phyloP scores from a whole-genome alignment of 108 stramenopile genomes.

The Epithemia pelagica region DNA sequence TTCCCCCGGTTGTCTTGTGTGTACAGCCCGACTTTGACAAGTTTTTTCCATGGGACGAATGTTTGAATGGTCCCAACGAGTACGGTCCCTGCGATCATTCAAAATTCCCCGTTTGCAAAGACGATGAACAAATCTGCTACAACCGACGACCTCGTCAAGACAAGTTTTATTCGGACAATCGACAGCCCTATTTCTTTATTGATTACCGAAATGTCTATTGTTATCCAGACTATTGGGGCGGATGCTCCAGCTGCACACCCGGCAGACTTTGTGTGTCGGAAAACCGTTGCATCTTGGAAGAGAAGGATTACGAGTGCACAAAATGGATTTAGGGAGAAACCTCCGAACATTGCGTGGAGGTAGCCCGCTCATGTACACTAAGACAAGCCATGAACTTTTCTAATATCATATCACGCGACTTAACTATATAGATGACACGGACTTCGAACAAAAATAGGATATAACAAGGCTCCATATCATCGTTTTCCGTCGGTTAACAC shows the following conservation, averaged over 20 bases:
- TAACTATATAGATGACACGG: no score
- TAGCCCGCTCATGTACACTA: no score
- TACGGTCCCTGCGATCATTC: conserved; percentile 30
- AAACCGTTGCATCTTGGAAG: conserved; percentile 49
- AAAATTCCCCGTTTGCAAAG: conserved; percentile 34
- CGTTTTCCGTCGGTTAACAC: no score
- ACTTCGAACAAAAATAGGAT: no score
- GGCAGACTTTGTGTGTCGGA: conserved; percentile 48
- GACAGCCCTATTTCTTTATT: conserved; percentile 38
- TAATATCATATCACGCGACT: no score
- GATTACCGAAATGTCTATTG: conserved; percentile 38
- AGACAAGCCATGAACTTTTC: no score
- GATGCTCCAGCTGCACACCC: conserved; percentile 45
- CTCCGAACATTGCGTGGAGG: no score
- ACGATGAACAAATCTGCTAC: conserved; percentile 34
- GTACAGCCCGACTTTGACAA: conserved; percentile 4
- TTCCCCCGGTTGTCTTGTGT: no score
- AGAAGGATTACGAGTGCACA: conserved; percentile 35
- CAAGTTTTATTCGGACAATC: conserved; percentile 30
- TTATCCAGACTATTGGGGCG: conserved; percentile 36
- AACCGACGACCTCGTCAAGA: conserved; percentile 48
- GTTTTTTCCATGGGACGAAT: conserved; percentile 20
- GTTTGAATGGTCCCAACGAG: conserved; percentile 21
- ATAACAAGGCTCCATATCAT: no score
- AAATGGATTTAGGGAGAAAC: conserved; percentile 32